These are phyloP conservation scores for Vigna hirtella DNA, from an alignment of 306 rosid species.

Conservation along the genomic window DNA sequence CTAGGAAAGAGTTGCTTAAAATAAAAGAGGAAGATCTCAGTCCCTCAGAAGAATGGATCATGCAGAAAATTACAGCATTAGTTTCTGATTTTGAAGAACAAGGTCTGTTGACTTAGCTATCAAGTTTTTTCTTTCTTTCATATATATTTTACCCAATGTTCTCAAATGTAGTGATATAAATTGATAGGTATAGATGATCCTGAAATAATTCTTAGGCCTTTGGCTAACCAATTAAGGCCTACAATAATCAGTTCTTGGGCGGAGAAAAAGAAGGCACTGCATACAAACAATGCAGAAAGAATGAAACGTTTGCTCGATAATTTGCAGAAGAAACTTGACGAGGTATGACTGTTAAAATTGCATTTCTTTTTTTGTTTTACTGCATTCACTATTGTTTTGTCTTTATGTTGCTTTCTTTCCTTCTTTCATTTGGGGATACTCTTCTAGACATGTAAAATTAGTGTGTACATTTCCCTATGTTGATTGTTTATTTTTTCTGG, in stretches of 20 bases:
- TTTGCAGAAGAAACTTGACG: conserved; percentile 90
- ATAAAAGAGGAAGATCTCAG: conserved; percentile 67
- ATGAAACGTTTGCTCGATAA: conserved; percentile 79
- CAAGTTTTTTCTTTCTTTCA: conserved; percentile 39
- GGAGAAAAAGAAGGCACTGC: conserved; percentile 87
- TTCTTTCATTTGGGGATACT: not conserved
- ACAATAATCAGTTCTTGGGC: conserved; percentile 76
- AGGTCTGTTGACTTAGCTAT: conserved; percentile 62
- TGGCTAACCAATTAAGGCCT: conserved; percentile 80
- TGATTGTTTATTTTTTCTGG: conserved; percentile 46
- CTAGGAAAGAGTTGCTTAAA: conserved; percentile 75
- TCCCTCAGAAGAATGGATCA: conserved; percentile 95
- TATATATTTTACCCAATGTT: conserved; percentile 38
- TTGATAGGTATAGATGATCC: conserved; percentile 80
- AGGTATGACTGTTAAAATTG: conserved; percentile 63
- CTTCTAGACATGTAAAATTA: conserved; percentile 8
- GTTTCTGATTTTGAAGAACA: conserved; percentile 91
- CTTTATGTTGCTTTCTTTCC: not conserved
- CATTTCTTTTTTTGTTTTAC: not conserved
- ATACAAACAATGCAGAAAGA: conserved; percentile 76
- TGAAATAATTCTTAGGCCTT: conserved; percentile 67
- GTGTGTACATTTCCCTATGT: conserved; percentile 32
- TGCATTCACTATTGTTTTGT: conserved; percentile 25
- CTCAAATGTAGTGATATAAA: conserved; percentile 47
- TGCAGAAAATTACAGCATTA: conserved; percentile 71